phyloP scores from a whole-genome alignment of 208 protist genomes.

The Herpetomonas samuelpessoai region DNA sequence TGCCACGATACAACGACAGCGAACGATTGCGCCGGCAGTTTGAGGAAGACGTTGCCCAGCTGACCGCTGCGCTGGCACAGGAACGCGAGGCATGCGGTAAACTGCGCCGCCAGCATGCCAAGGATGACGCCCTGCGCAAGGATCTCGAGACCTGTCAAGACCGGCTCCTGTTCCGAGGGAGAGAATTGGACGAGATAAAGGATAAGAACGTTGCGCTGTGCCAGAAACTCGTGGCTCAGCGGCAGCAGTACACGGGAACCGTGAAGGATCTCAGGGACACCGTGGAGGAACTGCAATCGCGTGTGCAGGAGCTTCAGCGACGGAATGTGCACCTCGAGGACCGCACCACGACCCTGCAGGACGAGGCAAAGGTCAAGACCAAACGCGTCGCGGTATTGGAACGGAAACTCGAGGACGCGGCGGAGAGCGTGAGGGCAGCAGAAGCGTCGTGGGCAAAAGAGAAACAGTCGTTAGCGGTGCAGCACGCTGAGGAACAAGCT shows the following conservation, averaged over 20 bases:
- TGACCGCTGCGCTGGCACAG: background rate
- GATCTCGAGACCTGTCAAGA: conserved; percentile 2
- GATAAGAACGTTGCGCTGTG: conserved; percentile 14
- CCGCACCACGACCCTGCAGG: conserved; percentile 11
- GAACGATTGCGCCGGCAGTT: background rate
- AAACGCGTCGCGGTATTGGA: conserved; percentile 1
- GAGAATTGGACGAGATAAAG: conserved; percentile 18
- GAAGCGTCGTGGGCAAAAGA: background rate
- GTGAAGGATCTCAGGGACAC: conserved; percentile 4
- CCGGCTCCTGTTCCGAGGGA: background rate
- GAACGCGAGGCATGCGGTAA: conserved; percentile 2
- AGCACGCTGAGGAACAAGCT: too few species aligned
- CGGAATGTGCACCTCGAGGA: conserved; percentile 25
- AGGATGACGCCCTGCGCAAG: background rate
- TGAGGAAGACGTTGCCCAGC: background rate
- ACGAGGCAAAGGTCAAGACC: conserved; percentile 19
- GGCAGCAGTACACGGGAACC: conserved; percentile 14
- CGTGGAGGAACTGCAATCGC: conserved; percentile 6
- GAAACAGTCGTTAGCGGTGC: too few species aligned
- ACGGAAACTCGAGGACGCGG: background rate
- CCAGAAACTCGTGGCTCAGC: conserved; percentile 22
- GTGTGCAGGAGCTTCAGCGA: conserved; percentile 6
- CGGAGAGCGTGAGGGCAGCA: background rate
- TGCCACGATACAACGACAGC: conserved; percentile 12
- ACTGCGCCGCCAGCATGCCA: conserved; percentile 6